Percentiles rank a stretch among this genome's conserved stretches.
These are phyloP conservation scores for Carallia pectinifolia DNA, from an alignment of 345 rosid species.

Conservation along the genomic window DNA sequence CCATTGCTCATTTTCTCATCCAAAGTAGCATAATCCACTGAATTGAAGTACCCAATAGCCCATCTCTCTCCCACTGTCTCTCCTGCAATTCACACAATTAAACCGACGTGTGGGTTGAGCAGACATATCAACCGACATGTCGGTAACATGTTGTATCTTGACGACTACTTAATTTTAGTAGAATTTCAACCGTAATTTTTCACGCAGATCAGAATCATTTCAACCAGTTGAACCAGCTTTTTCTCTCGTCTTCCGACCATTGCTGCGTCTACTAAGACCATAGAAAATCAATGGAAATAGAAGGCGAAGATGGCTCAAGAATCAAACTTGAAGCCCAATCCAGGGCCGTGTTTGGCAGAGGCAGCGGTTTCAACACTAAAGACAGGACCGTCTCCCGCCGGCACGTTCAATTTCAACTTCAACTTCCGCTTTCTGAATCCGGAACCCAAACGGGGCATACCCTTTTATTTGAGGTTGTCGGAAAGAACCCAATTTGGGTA, in stretches of 20 bases:
- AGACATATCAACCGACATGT: no score
- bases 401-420: slow-evolving; percentile 44
- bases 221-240: no score
- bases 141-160: no score
- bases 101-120: no score
- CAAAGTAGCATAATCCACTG: slow-evolving; percentile 1
- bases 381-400: slow-evolving; percentile 66
- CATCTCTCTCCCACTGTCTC: no score
- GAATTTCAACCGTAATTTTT: no score
- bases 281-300: slow-evolving; percentile 55
- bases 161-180: no score
- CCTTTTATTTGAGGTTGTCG: slow-evolving; percentile 58
- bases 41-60: background rate
- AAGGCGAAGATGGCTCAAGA: slow-evolving; percentile 63
- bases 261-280: no score
- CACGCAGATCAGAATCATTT: no score
- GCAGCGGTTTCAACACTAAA: slow-evolving; percentile 40
- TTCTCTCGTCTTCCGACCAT: no score
- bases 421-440: no score
- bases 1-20: slow-evolving; percentile 8
- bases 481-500: slow-evolving; percentile 75
- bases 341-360: slow-evolving; percentile 54
- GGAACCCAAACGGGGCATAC: slow-evolving; percentile 29
- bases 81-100: no score
- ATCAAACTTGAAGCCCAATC: slow-evolving; percentile 30